These are phyloP conservation scores for Acacia melanoxylon DNA, from an alignment of 306 rosid species.

Conservation along the genomic window DNA sequence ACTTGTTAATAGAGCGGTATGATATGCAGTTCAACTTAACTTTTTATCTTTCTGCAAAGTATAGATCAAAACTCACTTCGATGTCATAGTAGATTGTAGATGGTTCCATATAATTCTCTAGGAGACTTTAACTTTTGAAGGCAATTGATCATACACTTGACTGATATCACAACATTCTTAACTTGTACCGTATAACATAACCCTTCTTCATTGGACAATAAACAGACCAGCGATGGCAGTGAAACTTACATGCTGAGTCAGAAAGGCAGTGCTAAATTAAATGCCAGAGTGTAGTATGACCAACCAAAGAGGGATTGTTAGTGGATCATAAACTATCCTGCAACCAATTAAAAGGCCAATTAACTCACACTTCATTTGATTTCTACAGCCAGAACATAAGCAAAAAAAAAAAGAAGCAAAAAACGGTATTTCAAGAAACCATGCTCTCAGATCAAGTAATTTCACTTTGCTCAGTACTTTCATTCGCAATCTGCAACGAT, in stretches of 20 bases:
- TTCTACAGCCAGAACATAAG: slow-evolving; percentile 20
- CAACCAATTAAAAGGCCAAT: slow-evolving; percentile 26
- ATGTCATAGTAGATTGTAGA: neutral
- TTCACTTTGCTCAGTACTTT: slow-evolving; percentile 21
- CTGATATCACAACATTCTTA: neutral
- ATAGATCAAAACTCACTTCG: neutral
- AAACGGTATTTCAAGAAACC: neutral
- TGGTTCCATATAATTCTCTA: neutral
- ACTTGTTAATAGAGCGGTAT: neutral
- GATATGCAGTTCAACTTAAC: neutral
- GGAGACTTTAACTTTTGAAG: neutral
- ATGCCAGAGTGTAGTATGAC: slow-evolving; percentile 17
- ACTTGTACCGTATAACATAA: neutral
- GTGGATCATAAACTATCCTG: slow-evolving; percentile 44
- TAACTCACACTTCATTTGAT: slow-evolving; percentile 30
- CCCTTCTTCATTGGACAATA: neutral
- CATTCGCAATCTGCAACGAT: slow-evolving; percentile 28
- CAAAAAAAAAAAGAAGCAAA: neutral
- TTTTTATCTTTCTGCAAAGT: neutral
- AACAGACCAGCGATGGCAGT: slow-evolving; percentile 22
- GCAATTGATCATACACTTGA: neutral
- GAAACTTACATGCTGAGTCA: neutral
- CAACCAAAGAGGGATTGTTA: slow-evolving; percentile 24
- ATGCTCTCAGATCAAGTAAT: slow-evolving; percentile 16
- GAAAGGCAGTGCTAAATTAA: neutral